These are phyloP conservation scores for Ogataea glucozyma DNA, from an alignment of 805 yeast species.

Conservation along the genomic window DNA sequence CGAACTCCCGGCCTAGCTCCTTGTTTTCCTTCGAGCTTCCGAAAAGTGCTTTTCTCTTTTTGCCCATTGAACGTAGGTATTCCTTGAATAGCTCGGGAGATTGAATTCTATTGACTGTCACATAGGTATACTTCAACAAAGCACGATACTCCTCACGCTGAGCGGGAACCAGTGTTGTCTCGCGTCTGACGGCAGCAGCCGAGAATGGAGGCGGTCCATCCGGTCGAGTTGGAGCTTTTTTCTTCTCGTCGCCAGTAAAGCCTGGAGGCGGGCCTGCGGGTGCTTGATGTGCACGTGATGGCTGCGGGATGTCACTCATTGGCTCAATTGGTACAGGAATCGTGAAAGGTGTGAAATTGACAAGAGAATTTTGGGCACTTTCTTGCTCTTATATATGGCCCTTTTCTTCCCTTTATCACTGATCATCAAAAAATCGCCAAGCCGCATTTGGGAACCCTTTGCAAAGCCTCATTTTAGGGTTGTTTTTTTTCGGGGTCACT, in stretches of 20 bases:
- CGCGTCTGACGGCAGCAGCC: not conserved
- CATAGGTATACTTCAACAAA: constrained; percentile 21
- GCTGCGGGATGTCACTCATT: constrained; percentile 10
- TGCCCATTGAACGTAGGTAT: constrained; percentile 24
- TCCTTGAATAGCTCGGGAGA: constrained; percentile 26
- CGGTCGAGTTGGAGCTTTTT: constrained; percentile 1
- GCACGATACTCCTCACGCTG: constrained; percentile 18
- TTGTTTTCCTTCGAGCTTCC: constrained; percentile 25
- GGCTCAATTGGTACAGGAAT: not conserved
- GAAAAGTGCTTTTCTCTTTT: constrained; percentile 21
- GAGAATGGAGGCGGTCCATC: constrained; percentile 7
- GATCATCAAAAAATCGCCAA: too few relatives aligned
- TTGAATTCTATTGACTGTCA: constrained; percentile 26
- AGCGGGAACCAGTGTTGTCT: constrained; percentile 11
- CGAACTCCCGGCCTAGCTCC: constrained; percentile 16
- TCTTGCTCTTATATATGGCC: too few relatives aligned
- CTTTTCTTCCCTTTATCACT: too few relatives aligned
- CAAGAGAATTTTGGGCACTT: too few relatives aligned
- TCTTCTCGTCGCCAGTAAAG: not conserved
- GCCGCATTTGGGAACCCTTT: not conserved
- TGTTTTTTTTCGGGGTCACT: not conserved
- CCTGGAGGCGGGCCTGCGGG: constrained; percentile 26
- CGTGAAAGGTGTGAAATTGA: not conserved
- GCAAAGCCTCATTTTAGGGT: constrained; percentile 4
- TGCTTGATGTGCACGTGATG: constrained; percentile 14